phyloP scores from a whole-genome alignment of 2,329 filamentous ascomycete species.

The Coniosporium uncinatum region DNA sequence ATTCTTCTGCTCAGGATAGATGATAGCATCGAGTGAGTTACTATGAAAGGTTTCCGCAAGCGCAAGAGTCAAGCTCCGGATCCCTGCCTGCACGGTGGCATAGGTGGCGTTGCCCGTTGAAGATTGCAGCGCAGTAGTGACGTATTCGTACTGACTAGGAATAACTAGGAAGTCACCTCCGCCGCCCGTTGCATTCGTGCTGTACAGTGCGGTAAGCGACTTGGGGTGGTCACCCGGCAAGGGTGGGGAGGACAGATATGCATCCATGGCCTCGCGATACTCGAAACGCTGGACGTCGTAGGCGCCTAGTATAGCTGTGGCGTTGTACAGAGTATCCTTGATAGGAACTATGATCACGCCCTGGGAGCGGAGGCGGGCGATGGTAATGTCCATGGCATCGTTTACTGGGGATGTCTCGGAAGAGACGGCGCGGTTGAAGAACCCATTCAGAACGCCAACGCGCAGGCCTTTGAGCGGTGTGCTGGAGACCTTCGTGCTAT shows the following conservation, averaged over 20 bases:
- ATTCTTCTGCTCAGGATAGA: conserved; percentile 61
- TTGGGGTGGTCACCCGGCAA: conserved; percentile 35
- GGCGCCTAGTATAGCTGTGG: conserved; percentile 36
- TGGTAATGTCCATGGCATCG: conserved; percentile 39
- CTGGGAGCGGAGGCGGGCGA: conserved; percentile 36
- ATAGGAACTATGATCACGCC: conserved; percentile 48
- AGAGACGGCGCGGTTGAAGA: conserved; percentile 47
- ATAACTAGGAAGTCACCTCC: conserved; percentile 51
- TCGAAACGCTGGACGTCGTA: conserved; percentile 58
- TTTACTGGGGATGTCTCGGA: conserved; percentile 54
- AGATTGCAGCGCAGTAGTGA: conserved; percentile 43
- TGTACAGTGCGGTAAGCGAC: conserved; percentile 44
- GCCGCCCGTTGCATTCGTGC: conserved; percentile 20
- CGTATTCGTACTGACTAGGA: conserved; percentile 49
- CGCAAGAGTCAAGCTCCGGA: conserved; percentile 44
- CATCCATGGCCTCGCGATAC: conserved; percentile 48
- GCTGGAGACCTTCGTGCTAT: conserved; percentile 30
- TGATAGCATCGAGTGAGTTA: conserved; percentile 48
- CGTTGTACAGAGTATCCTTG: conserved; percentile 42
- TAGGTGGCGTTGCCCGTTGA: conserved; percentile 48
- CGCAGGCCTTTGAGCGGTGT: conserved; percentile 30
- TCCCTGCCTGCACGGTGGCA: conserved; percentile 34
- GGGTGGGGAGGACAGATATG: conserved; percentile 44
- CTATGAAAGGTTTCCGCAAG: conserved; percentile 44
- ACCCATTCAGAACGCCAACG: conserved; percentile 47